Conservation (phyloP, 495 filamentous ascomycete genomes). For the Apodospora peruviana region DNA sequence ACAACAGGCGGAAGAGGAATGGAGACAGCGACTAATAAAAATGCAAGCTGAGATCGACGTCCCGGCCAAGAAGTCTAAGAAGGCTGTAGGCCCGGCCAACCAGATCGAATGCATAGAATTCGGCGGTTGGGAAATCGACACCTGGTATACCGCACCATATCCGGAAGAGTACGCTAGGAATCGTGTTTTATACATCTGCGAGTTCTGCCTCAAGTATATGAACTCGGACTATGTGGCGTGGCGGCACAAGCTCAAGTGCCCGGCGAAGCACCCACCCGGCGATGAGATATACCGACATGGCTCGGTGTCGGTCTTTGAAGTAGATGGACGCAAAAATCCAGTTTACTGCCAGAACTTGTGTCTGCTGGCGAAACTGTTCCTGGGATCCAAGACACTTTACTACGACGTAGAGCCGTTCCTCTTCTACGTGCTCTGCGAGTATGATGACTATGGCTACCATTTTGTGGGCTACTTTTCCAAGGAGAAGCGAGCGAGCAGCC, state of each 20-base stretch:
- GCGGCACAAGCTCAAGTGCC: slow-evolving; percentile 97
- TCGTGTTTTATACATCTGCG: slow-evolving; percentile 92
- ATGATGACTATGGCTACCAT: slow-evolving; percentile 87
- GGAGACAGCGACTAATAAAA: slow-evolving; percentile 55
- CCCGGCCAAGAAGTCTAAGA: slow-evolving; percentile 47
- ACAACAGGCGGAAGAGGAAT: slow-evolving; percentile 84
- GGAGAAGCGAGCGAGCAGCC: slow-evolving; percentile 91
- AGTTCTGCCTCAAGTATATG: slow-evolving; percentile 99
- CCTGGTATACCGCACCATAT: slow-evolving; percentile 98
- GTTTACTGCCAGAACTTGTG: slow-evolving; percentile 98
- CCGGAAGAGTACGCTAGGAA: slow-evolving; percentile 98
- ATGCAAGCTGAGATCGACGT: slow-evolving; percentile 41
- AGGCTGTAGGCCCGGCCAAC: slow-evolving; percentile 78
- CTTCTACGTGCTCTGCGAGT: slow-evolving; percentile 98
- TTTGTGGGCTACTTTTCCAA: slow-evolving; percentile 99
- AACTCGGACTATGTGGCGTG: slow-evolving; percentile 96
- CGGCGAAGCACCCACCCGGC: slow-evolving; percentile 90
- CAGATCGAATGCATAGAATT: slow-evolving; percentile 99
- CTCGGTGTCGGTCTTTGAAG: slow-evolving; percentile 92
- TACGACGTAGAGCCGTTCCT: slow-evolving; percentile 98
- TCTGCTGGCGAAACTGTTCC: slow-evolving; percentile 89
- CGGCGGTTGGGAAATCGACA: slow-evolving; percentile 94
- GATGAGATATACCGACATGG: slow-evolving; percentile 97
- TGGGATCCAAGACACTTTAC: slow-evolving; percentile 96
- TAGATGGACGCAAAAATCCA: slow-evolving; percentile 93